phyloP scores from a whole-genome alignment of 2,329 filamentous ascomycete genomes.

The Hymenoscyphus albidus region DNA sequence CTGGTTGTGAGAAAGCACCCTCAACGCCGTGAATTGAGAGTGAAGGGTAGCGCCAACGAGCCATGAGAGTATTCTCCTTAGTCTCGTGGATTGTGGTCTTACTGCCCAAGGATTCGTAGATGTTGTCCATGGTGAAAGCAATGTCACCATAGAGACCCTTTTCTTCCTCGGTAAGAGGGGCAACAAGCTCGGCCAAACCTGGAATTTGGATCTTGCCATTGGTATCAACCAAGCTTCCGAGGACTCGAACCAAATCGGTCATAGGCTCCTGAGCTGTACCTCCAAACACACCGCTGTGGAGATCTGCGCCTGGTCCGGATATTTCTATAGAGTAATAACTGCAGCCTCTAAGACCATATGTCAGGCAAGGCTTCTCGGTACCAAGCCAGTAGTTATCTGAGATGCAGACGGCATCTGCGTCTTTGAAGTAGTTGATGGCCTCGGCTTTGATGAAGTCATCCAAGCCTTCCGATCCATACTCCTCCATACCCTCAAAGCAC shows the following conservation, averaged over 20 bases:
- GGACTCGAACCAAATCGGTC: slow-evolving; percentile 84
- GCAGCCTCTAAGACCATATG: slow-evolving; percentile 93
- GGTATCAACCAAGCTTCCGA: slow-evolving; percentile 81
- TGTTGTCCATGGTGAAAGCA: slow-evolving; percentile 91
- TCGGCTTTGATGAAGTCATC: slow-evolving; percentile 92
- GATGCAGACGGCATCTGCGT: slow-evolving; percentile 94
- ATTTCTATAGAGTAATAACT: slow-evolving; percentile 96
- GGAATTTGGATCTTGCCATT: slow-evolving; percentile 90
- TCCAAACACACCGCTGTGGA: slow-evolving; percentile 96
- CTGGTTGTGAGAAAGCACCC: slow-evolving; percentile 87
- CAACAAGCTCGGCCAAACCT: slow-evolving; percentile 92
- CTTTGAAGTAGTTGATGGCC: slow-evolving; percentile 91
- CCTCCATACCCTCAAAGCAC: slow-evolving; percentile 99
- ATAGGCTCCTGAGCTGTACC: slow-evolving; percentile 97
- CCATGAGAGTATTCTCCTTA: slow-evolving; percentile 93
- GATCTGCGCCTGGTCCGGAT: slow-evolving; percentile 84
- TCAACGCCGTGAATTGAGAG: slow-evolving; percentile 93
- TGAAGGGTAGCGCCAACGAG: slow-evolving; percentile 90
- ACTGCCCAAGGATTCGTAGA: slow-evolving; percentile 88
- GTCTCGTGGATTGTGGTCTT: slow-evolving; percentile 81
- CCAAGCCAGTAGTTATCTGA: slow-evolving; percentile 99
- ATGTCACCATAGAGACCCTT: slow-evolving; percentile 84
- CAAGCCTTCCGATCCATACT: slow-evolving; percentile 93
- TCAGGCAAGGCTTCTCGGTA: slow-evolving; percentile 96
- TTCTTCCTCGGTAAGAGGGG: slow-evolving; percentile 81